Evolutionary conservation across 192 early-diverging fungal genomes (phyloP).

Genomic region (Backusella circina): DNA sequence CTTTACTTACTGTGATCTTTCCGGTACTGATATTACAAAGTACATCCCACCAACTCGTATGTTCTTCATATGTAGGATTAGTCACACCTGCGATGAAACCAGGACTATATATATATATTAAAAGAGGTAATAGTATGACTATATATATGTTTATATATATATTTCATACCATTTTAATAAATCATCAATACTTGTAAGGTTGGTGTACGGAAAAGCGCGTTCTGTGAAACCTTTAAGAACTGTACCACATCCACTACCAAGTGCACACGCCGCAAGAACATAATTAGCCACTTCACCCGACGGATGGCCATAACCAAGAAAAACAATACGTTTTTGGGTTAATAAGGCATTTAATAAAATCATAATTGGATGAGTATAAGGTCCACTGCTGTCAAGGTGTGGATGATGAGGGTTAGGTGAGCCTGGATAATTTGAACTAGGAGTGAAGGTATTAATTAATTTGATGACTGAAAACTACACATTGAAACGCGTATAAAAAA

Average conservation of each 20-base stretch:
- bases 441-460: conserved; percentile 75
- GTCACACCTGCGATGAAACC: conserved; percentile 97
- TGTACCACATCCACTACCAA: conserved; percentile 87
- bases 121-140: neutral
- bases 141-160: neutral
- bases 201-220: conserved; percentile 89
- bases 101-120: conserved; percentile 39
- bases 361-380: conserved; percentile 82
- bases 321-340: conserved; percentile 91
- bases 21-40: conserved; percentile 92
- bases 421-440: conserved; percentile 33
- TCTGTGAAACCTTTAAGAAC: conserved; percentile 83
- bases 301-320: conserved; percentile 86
- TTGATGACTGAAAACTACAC: conserved; percentile 77
- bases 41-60: conserved; percentile 95
- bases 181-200: conserved; percentile 81
- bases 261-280: conserved; percentile 84
- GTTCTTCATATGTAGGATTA: conserved; percentile 93
- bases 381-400: conserved; percentile 83
- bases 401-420: conserved; percentile 69
- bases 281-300: conserved; percentile 91
- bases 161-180: conserved; percentile 67
- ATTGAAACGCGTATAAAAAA: neutral
- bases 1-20: conserved; percentile 89
- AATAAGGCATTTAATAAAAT: conserved; percentile 86